These are phyloP conservation scores for Rhododendron williamsianum DNA, from an alignment of 148 eudicot genomes.

Conservation along the genomic window DNA sequence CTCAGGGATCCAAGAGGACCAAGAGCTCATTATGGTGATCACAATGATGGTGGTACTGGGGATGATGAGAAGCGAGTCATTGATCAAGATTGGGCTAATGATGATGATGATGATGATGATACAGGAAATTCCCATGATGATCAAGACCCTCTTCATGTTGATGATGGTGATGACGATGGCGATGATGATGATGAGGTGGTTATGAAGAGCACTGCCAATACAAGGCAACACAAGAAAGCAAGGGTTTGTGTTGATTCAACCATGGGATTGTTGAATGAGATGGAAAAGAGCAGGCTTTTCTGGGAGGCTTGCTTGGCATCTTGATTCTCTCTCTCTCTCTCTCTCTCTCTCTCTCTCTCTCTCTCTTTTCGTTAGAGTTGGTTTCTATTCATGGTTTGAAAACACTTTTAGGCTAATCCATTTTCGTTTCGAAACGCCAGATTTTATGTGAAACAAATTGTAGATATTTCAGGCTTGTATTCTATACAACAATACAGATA, in stretches of 20 bases:
- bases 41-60: neutral
- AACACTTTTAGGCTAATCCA: neutral
- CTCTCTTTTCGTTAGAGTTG: neutral
- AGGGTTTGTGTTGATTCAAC: constrained; percentile 36
- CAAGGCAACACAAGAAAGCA: constrained; percentile 24
- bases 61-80: constrained; percentile 5
- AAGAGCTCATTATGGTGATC: neutral
- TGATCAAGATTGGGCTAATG: constrained; percentile 3
- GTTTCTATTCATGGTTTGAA: neutral
- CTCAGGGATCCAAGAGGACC: neutral
- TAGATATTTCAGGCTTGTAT: constrained; percentile 1
- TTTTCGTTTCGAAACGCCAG: neutral
- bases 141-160: neutral
- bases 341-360: neutral
- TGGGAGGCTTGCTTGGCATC: constrained; percentile 92
- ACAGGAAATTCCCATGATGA: constrained; percentile 8
- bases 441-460: neutral
- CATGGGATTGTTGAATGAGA: constrained; percentile 36
- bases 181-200: constrained; percentile 14
- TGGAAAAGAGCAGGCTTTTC: constrained; percentile 56
- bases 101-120: constrained; percentile 9
- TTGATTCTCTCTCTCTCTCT: constrained; percentile 10
- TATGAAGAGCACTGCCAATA: constrained; percentile 4
- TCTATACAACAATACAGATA: neutral
- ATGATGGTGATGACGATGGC: constrained; percentile 7